Evolutionary conservation across 768 basidiomycete species (phyloP), one percentile per base, ranked within the genome.

Genomic region (Zangia roseola): DNA sequence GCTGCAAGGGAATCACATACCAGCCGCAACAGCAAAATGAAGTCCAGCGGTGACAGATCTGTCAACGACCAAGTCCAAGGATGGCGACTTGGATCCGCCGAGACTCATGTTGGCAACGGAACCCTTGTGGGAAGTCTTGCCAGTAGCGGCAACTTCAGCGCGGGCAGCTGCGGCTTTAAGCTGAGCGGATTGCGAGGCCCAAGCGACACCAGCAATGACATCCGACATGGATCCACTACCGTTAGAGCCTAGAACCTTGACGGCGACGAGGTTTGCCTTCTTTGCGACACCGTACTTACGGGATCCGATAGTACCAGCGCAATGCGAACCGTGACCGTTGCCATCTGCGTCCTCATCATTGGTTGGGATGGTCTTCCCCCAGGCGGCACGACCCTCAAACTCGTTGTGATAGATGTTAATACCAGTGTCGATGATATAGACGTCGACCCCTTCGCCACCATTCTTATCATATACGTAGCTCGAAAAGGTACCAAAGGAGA

Each of bases 21-120:
- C 94, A 52, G 94, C 94, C 53, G 95, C 95, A 52, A 99, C 97
- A 53, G 95, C 91, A 58, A 98, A 97, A 77, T 97, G 93, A 28
- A 99, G 78, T 33, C 97, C 97, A 30, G 67, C 53, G 9, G 82
- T 78, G 46, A 95, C 91, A 39, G 97, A 93, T 43, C 72, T 74
- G 73, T 98, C 84, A 53, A 99, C 92, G 43, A 86, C 83, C 20
- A 78, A 76, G 54, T 99, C 93, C 43, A 98, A 79, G 28, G 90
- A 80, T 19, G 73, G 78, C 6, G 90, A 91, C 74, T 94, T 95
- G 50, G 92, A 91, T 60, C 97, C 97, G 54, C 97, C 97, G 44
- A 99, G 86, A 67, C 86, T 89, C 97, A 99, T 97, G 78, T 95
- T 95, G 42, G 87, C 91, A 45, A 94, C 93, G 16, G 92, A 93